Evolutionary conservation across 805 yeast genomes (phyloP).

Genomic region (Candida dajiaensis): DNA sequence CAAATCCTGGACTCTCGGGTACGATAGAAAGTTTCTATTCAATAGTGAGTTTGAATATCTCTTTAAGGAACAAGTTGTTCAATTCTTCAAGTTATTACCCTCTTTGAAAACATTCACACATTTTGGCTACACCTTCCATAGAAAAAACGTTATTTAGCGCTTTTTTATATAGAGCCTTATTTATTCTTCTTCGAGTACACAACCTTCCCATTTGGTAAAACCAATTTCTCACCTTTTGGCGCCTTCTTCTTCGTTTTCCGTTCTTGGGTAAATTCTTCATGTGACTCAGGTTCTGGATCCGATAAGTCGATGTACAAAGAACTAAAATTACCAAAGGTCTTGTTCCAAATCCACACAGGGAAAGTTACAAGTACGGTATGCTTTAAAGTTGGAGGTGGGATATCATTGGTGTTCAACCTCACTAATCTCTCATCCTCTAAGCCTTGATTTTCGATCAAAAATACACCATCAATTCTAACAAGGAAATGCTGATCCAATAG

Average conservation of each 20-base stretch:
- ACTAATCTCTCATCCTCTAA: constrained; percentile 31
- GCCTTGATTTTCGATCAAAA: constrained; percentile 34
- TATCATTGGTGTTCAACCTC: constrained; percentile 40
- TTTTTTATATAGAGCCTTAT: neutral
- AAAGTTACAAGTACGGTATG: constrained; percentile 41
- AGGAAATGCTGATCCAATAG: constrained; percentile 44
- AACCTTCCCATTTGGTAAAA: constrained; percentile 58
- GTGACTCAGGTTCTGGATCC: constrained; percentile 3
- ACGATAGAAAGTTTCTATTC: neutral
- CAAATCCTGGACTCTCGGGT: neutral
- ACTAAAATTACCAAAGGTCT: constrained; percentile 32
- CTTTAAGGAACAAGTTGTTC: constrained; percentile 4
- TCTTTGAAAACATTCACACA: constrained; percentile 4
- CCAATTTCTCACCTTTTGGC: constrained; percentile 38
- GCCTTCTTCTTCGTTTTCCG: constrained; percentile 25
- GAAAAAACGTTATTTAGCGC: neutral
- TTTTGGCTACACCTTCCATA: constrained; percentile 5
- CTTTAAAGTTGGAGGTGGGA: constrained; percentile 41
- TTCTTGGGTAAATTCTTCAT: constrained; percentile 6
- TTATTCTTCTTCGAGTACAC: constrained; percentile 27
- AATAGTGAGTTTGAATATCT: constrained; percentile 6
- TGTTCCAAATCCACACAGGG: constrained; percentile 41
- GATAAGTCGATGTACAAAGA: constrained; percentile 9
- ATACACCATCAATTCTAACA: constrained; percentile 56
- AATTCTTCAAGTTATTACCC: neutral